Evolutionary conservation across 106 monocot species (phyloP), one percentile per base, ranked within the genome.

Genomic region (Acorus calamus): DNA sequence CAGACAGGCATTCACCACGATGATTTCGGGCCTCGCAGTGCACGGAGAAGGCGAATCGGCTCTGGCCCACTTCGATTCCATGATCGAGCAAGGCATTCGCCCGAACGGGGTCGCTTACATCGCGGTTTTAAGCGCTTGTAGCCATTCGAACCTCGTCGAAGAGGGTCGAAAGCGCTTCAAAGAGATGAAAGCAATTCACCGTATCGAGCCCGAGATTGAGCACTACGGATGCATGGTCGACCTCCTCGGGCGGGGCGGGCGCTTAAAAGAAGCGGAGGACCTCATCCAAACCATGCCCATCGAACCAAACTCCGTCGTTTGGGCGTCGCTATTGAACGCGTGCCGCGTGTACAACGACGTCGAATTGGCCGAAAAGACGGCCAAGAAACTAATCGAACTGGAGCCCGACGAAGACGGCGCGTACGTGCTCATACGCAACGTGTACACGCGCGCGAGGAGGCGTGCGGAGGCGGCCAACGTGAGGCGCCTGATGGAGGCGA

Each of bases 201-300:
- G 57, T 2, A 59, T 79, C 14, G 61, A 60, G 10, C 82, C 82
- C 10, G 59, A 50, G 8, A 47, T 79, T 50, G 64, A 86, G 70
- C 86, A 86, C 43, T 82, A 72, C 55, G 86, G 81, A 10, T 79
- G 81, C 45, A 78, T 86, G 73, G 75, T 82, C 49, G 86, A 86
- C 67, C 73, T 86, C 14, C 50, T 86, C 5, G 68, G 82, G 11
- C 64, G 86, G 60, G 78, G 70, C 0, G 79, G 86, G 6, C 60
- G n/a, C 6, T 14, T 86, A 1, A 55, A 52, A 50, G 79, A 79
- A 50, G 86, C 81, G 28, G 54, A 67, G 28, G 4, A n/a, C 42
- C 12, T 86, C 48, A 76, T 86, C 49, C 50, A 67, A 57, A 69
- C 47, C 55, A 86, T 86, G 86, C 66, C 75, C 6, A 71, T 79